Percentiles rank a stretch among this genome's conserved stretches.
Conservation (phyloP, 768 basidiomycete genomes). For the Podaxis sp. region DNA sequence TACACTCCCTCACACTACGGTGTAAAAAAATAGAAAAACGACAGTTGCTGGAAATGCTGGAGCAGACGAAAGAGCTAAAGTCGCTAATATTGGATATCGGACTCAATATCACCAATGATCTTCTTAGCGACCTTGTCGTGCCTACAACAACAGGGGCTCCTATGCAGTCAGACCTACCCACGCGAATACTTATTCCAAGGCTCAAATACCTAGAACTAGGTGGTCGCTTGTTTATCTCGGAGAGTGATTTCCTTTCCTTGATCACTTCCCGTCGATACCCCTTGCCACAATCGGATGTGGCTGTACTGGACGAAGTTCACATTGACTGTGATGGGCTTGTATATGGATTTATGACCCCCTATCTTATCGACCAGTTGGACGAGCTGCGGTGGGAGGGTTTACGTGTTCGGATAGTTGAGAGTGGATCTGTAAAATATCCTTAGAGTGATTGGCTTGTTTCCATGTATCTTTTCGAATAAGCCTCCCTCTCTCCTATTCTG, state of each 20-base stretch:
- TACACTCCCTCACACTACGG: neutral
- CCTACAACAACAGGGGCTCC: neutral
- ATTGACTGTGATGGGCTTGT: conserved; percentile 10
- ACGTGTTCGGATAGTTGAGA: neutral
- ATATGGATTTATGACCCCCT: conserved; percentile 10
- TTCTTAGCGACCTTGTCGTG: neutral
- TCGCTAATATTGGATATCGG: conserved; percentile 5
- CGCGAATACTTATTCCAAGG: neutral
- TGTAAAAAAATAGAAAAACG: conserved; percentile 7
- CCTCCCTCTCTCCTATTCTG: neutral
- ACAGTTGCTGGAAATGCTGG: conserved; percentile 1
- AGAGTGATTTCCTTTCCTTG: conserved; percentile 4
- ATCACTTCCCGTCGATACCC: conserved; percentile 7
- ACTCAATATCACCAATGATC: neutral
- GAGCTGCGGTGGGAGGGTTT: conserved; percentile 6
- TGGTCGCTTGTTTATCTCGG: conserved; percentile 8
- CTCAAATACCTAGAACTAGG: conserved; percentile 5
- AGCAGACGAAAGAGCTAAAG: neutral
- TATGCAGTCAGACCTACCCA: neutral
- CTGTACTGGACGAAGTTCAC: neutral
- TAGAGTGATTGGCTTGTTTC: neutral
- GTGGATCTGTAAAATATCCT: conserved; percentile 1
- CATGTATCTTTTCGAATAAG: neutral
- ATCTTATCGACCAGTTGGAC: conserved; percentile 6
- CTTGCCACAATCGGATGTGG: neutral